Conservation (phyloP, 176 grass and related monocot genomes). For the Oryza longistaminata region DNA sequence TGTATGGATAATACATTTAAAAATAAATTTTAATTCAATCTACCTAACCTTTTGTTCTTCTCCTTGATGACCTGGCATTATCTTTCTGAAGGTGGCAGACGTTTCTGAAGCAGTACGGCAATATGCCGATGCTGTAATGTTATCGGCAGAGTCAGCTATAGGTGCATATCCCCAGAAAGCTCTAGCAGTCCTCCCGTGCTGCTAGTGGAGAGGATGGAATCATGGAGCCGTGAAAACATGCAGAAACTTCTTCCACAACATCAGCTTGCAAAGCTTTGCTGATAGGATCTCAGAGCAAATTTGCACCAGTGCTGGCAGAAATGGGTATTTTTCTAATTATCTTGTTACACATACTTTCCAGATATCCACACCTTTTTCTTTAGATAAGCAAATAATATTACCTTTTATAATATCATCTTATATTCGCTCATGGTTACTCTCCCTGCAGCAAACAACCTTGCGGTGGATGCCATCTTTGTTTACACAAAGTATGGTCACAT, state of each 20-base stretch:
- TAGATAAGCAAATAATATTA: no score
- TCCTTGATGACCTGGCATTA: background rate
- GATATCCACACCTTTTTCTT: background rate
- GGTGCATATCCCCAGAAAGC: conserved; percentile 64
- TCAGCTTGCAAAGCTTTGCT: conserved; percentile 46
- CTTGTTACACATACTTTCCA: background rate
- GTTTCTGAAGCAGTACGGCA: conserved; percentile 71
- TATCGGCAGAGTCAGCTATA: conserved; percentile 70
- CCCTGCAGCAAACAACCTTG: conserved; percentile 63
- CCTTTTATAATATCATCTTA: background rate
- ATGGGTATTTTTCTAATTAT: conserved; percentile 55
- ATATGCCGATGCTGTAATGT: conserved; percentile 68
- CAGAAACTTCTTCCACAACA: conserved; percentile 50
- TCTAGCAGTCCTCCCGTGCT: conserved; percentile 52
- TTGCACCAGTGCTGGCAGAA: conserved; percentile 59
- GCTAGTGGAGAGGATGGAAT: conserved; percentile 63
- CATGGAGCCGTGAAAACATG: conserved; percentile 54
- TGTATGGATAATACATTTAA: background rate
- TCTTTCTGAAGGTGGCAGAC: conserved; percentile 56
- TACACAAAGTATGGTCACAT: conserved; percentile 77
- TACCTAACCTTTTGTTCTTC: background rate
- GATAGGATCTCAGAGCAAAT: conserved; percentile 63
- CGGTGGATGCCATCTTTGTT: conserved; percentile 71
- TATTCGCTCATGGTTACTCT: conserved; percentile 1
- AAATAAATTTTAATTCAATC: background rate